Conservation (phyloP, 2,329 filamentous ascomycete genomes). For the Ophiosphaerella korrae region DNA sequence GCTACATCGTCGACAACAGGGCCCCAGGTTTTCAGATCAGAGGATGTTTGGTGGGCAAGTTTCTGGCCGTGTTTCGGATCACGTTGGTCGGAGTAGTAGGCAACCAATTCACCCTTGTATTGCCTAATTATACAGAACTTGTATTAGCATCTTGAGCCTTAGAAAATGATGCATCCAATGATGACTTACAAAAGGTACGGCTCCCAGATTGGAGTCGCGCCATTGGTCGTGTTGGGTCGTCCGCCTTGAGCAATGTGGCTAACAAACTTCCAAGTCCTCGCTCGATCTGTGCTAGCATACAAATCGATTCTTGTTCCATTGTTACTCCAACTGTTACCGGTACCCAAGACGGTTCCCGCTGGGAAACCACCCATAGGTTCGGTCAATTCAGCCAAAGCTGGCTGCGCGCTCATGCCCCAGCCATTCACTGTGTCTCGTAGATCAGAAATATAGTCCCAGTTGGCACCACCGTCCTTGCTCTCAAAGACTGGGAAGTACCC, state of each 20-base stretch:
- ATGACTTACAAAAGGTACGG: slow-evolving; percentile 24
- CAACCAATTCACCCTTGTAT: slow-evolving; percentile 22
- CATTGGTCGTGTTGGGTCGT: slow-evolving; percentile 22
- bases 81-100: slow-evolving; percentile 34
- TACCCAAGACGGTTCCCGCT: slow-evolving; percentile 40
- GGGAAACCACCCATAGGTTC: slow-evolving; percentile 21
- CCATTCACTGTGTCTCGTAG: slow-evolving; percentile 67
- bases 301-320: slow-evolving; percentile 43
- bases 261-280: slow-evolving; percentile 27
- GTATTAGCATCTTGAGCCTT: neutral
- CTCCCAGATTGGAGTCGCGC: slow-evolving; percentile 31
- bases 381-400: slow-evolving; percentile 17
- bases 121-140: slow-evolving; percentile 9
- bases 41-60: slow-evolving; percentile 26
- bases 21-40: slow-evolving; percentile 27
- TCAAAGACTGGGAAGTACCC: slow-evolving; percentile 48
- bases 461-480: slow-evolving; percentile 52
- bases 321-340: slow-evolving; percentile 57
- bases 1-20: slow-evolving; percentile 28
- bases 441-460: slow-evolving; percentile 65
- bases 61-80: slow-evolving; percentile 32
- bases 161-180: neutral
- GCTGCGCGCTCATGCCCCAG: slow-evolving; percentile 63
- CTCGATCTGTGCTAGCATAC: slow-evolving; percentile 27
- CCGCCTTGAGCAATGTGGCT: slow-evolving; percentile 27